Base-by-base conservation (phyloP, 208 protist species). In the Blastocrithidia nonstop region DNA sequence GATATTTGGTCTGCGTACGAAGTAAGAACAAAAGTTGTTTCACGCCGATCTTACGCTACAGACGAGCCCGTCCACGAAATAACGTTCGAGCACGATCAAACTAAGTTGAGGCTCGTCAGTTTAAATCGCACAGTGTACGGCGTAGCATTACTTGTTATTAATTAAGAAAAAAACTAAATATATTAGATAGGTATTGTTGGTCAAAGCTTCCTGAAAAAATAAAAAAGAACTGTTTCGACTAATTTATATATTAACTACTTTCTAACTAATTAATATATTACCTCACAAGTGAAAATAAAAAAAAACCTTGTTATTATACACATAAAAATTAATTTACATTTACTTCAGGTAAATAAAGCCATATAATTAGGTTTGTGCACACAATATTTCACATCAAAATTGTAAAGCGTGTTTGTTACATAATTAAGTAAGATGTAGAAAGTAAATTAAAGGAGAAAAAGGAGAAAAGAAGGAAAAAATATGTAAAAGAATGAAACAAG, bases 1-100 rank as follows among this genome's bases (percentile, higher is more conserved):
- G 82, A 52, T 91, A 91, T 17, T 75, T 73, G 2, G 82, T 91
- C 31, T 88, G 77, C 6, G 82, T 88, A 46, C 82, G 82, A 77
- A 91, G 79, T 20, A 91, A 55, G 35, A 91, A 91, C 45, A 79
- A 78, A 7, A 87, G 58, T 6, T 74, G 76, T 55, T 85, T 87
- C 32, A 91, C 43, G 6, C 82, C 82, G 8, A 91, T 55, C 33
- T 91, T 91, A 19, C 76, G 61, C 52, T 91, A 77, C 7, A 91
- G 68, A 1, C 77, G 66, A 6, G 77, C 82, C 5, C 82, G 68
- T 15, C 82, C 82, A 21, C 76, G 77, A 27, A 91, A 59, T 46
- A 91, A 59, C 36, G 71, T 63, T 17, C 82, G 82, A 31, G 88
- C 75, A 33, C 77, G 76, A 45, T 91, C 77, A 16, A 91, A 72